Evolutionary conservation across 2,329 filamentous ascomycete species (phyloP).

Genomic region (Hypoxylon sp.): DNA sequence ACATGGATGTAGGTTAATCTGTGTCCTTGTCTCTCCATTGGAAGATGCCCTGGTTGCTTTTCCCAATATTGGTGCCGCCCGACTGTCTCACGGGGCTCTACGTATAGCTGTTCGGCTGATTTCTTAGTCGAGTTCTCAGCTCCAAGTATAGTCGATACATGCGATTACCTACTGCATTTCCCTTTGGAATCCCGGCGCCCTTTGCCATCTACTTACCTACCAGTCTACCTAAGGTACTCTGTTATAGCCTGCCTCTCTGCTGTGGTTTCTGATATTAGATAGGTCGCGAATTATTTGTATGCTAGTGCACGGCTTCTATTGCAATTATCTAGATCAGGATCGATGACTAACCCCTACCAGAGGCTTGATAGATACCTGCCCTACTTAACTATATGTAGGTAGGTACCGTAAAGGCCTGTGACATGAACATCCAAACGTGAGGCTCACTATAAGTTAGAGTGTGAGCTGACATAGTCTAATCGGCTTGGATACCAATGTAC

Average conservation of each 20-base stretch:
- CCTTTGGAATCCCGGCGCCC: not conserved
- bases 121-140: slow-evolving; percentile 23
- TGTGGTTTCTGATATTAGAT: not conserved
- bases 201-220: slow-evolving; percentile 8
- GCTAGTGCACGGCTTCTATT: not conserved
- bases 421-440: slow-evolving; percentile 19
- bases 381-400: not conserved
- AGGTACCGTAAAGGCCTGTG: slow-evolving; percentile 5
- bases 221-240: not conserved
- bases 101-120: slow-evolving; percentile 14
- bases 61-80: slow-evolving; percentile 16
- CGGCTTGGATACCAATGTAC: slow-evolving; percentile 23
- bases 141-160: slow-evolving; percentile 16
- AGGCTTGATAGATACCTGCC: not conserved
- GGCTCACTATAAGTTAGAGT: slow-evolving; percentile 27
- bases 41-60: slow-evolving; percentile 20
- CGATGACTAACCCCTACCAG: not conserved
- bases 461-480: slow-evolving; percentile 36
- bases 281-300: not conserved
- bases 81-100: slow-evolving; percentile 4
- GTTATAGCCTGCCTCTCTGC: not conserved
- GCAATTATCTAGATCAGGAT: not conserved
- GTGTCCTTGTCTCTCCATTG: slow-evolving; percentile 23
- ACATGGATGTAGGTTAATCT: slow-evolving; percentile 35
- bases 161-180: not conserved